These are phyloP conservation scores for Dothideomycetidae sp. DNA, from an alignment of 2,329 filamentous ascomycete species.

Conservation along the genomic window DNA sequence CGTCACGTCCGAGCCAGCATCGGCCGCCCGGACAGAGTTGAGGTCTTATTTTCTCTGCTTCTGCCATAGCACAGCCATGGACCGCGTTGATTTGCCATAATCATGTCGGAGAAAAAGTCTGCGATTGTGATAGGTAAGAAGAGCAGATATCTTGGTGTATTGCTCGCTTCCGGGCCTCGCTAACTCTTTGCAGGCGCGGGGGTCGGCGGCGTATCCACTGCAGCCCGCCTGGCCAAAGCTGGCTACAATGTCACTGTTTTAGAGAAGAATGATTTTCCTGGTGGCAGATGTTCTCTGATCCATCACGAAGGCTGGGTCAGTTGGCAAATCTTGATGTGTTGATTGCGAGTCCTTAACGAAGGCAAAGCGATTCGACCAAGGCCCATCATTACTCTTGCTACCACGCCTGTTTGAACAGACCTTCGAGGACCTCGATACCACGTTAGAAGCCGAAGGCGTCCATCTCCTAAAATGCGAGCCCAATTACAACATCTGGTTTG, in stretches of 20 bases:
- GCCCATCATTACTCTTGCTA: conserved; percentile 57
- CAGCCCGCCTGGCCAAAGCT: conserved; percentile 55
- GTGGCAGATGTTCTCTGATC: conserved; percentile 56
- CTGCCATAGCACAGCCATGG: not conserved
- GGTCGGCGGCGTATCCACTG: conserved; percentile 55
- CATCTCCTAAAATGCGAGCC: conserved; percentile 56
- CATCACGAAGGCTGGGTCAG: conserved; percentile 38
- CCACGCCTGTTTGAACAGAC: conserved; percentile 56
- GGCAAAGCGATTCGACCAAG: conserved; percentile 54
- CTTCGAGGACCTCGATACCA: conserved; percentile 54
- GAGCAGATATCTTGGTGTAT: not conserved
- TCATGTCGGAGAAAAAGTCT: conserved; percentile 25
- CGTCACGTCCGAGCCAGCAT: too few relatives aligned
- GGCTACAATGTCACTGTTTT: conserved; percentile 60
- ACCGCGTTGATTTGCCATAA: too few relatives aligned
- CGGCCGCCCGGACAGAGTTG: conserved; percentile 13
- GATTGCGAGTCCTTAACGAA: conserved; percentile 1
- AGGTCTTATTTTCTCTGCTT: not conserved
- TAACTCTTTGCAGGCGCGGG: conserved; percentile 42
- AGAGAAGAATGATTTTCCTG: conserved; percentile 63
- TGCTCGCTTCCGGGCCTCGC: not conserved
- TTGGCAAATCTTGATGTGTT: not conserved
- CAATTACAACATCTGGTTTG: conserved; percentile 63
- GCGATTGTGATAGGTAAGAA: conserved; percentile 40
- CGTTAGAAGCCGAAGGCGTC: conserved; percentile 50